phyloP scores from a whole-genome alignment of 441 rosid genomes.

The Pelargonium australe region DNA sequence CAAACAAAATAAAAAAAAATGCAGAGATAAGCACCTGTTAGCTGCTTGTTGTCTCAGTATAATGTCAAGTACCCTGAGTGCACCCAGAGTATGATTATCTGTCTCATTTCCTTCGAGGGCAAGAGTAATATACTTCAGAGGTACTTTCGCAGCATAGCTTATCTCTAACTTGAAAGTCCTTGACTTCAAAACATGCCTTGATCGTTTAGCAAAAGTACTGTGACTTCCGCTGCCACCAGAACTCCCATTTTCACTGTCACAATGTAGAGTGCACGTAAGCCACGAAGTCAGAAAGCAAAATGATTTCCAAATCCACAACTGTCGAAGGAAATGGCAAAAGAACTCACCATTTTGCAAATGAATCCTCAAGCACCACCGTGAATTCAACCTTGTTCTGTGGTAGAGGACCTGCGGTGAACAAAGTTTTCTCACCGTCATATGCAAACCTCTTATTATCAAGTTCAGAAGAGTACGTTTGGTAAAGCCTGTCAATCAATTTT shows the following conservation, averaged over 20 bases:
- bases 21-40: slow-evolving; percentile 35
- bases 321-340: not conserved
- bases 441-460: slow-evolving; percentile 54
- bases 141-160: slow-evolving; percentile 54
- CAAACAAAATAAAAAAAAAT: slow-evolving; percentile 8
- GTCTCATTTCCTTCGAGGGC: slow-evolving; percentile 43
- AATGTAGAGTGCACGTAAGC: slow-evolving; percentile 8
- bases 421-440: slow-evolving; percentile 72
- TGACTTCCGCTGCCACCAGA: slow-evolving; percentile 31
- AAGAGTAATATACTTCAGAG: slow-evolving; percentile 44
- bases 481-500: slow-evolving; percentile 54
- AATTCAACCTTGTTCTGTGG: slow-evolving; percentile 59
- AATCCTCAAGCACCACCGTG: slow-evolving; percentile 61
- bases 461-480: slow-evolving; percentile 59
- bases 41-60: slow-evolving; percentile 84
- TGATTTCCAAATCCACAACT: slow-evolving; percentile 15
- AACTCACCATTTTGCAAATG: slow-evolving; percentile 49
- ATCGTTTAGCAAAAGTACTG: slow-evolving; percentile 37
- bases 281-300: not conserved
- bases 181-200: slow-evolving; percentile 45
- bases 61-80: slow-evolving; percentile 74
- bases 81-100: slow-evolving; percentile 49
- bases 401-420: slow-evolving; percentile 72
- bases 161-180: slow-evolving; percentile 54
- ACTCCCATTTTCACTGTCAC: slow-evolving; percentile 33